Evolutionary conservation across 768 basidiomycete genomes (phyloP), one percentile per base, ranked within the genome.

Genomic region (Phlebiopsis gigantea): DNA sequence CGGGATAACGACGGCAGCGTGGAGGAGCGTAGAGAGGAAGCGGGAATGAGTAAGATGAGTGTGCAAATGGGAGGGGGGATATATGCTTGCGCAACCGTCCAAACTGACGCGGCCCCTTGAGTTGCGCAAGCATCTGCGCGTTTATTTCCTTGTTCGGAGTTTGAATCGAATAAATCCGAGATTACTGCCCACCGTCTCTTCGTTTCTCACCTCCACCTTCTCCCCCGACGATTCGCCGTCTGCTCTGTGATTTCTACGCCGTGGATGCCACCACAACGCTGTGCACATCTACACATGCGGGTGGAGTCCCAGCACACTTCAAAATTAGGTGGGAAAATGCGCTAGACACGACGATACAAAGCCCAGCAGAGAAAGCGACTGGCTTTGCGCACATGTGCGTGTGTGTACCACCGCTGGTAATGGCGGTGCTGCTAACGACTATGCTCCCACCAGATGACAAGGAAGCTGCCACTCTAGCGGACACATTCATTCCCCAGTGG

Each of bases 181-280:
- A 51, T 51, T 51, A 51, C 31, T 51, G 50, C 50, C n/a, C 9
- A 19, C 47, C 55, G 45, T 30, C 12, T 46, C 48, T 50, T 56
- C 55, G 26, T 50, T 52, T 57, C 56, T 57, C 56, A 57, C 55
- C 55, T 31, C 34, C 56, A 43, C 22, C 41, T 57, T 57, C 56
- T 57, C 7, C 42, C 7, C 56, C 56, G 56, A 57, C 22, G 24
- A 57, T 57, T 57, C 44, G 22, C 56, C 56, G 56, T 48, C 4
- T 48, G 24, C 24, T 26, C 24, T 29, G 7, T 26, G 46, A 48
- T 48, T 28, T 45, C 10, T 10, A 19, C 44, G n/a, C 44, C 7
- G 19, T n/a, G n/a, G n/a, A n/a, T n/a, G n/a, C n/a, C n/a, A n/a
- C n/a, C n/a, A n/a, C n/a, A n/a, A n/a, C n/a, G n/a, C n/a, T n/a